Conservation (phyloP, 176 grass and related monocot genomes). For the Elaeis guineensis region DNA sequence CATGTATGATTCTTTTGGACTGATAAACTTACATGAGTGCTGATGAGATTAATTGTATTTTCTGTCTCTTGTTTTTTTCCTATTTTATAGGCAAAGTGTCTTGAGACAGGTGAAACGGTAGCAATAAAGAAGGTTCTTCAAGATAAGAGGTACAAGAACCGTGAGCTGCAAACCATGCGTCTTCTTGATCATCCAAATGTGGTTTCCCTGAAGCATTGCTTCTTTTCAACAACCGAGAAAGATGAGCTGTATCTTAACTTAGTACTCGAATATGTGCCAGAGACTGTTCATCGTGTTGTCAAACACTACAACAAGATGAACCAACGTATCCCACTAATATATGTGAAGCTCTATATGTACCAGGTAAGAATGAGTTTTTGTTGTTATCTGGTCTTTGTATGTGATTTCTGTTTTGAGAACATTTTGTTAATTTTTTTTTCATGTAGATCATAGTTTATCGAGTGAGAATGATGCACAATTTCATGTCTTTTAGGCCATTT, state of each 20-base stretch:
- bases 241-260: slow-evolving; percentile 76
- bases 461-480: too few species aligned
- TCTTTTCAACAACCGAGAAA: slow-evolving; percentile 70
- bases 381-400: too few species aligned
- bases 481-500: too few species aligned
- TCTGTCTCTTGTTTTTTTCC: slow-evolving; percentile 5
- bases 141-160: slow-evolving; percentile 75
- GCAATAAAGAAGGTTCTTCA: slow-evolving; percentile 90
- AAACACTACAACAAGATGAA: slow-evolving; percentile 73
- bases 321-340: slow-evolving; percentile 66
- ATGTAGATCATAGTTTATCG: too few species aligned
- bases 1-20: too few species aligned
- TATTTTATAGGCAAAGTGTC: slow-evolving; percentile 50
- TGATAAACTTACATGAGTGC: too few species aligned
- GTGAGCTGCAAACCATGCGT: slow-evolving; percentile 76
- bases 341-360: slow-evolving; percentile 80
- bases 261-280: slow-evolving; percentile 82
- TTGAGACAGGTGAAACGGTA: slow-evolving; percentile 65
- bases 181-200: slow-evolving; percentile 82
- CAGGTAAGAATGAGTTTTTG: slow-evolving; percentile 43
- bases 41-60: background rate
- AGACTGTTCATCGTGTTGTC: slow-evolving; percentile 69
- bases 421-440: too few species aligned
- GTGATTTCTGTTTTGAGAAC: too few species aligned
- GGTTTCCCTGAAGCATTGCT: slow-evolving; percentile 58